Conservation (phyloP, 1,284 basidiomycete genomes). For the Tylopilus orsonianus region DNA sequence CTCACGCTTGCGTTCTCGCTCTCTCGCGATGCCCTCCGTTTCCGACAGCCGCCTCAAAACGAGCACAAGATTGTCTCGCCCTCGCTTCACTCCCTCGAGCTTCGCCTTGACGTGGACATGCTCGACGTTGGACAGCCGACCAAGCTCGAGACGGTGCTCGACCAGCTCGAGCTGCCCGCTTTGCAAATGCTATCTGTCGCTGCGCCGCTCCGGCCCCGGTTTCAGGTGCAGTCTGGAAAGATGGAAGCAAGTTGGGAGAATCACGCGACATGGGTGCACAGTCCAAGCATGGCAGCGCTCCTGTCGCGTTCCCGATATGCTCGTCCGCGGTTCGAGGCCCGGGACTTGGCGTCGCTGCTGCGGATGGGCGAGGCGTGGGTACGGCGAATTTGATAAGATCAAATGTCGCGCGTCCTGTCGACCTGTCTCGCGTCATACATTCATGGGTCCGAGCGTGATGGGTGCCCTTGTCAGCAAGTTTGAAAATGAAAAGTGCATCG, state of each 20-base stretch:
- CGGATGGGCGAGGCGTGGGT: neutral
- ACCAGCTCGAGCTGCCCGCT: slow-evolving; percentile 24
- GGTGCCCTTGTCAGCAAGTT: too few relatives aligned
- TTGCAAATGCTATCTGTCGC: slow-evolving; percentile 18
- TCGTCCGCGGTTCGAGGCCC: slow-evolving; percentile 7
- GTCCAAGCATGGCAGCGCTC: slow-evolving; percentile 14
- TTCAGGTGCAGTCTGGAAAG: neutral
- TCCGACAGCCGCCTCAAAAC: neutral
- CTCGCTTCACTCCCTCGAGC: slow-evolving; percentile 16
- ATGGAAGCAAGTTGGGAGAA: slow-evolving; percentile 6
- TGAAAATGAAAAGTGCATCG: neutral
- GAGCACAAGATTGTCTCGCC: slow-evolving; percentile 4
- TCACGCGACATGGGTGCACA: slow-evolving; percentile 13
- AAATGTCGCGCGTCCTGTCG: neutral
- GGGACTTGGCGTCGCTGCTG: slow-evolving; percentile 3
- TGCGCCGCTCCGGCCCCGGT: slow-evolving; percentile 1
- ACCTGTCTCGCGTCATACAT: too few relatives aligned
- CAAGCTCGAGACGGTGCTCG: slow-evolving; percentile 19
- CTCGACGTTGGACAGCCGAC: slow-evolving; percentile 26
- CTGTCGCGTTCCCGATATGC: slow-evolving; percentile 18
- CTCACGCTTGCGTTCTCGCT: slow-evolving; percentile 20
- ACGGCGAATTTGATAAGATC: neutral
- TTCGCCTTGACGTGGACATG: slow-evolving; percentile 24
- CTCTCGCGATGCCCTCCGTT: slow-evolving; percentile 4
- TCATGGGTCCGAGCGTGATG: too few relatives aligned